Evolutionary conservation across 768 basidiomycete species (phyloP).

Genomic region (Naganishia onofrii): DNA sequence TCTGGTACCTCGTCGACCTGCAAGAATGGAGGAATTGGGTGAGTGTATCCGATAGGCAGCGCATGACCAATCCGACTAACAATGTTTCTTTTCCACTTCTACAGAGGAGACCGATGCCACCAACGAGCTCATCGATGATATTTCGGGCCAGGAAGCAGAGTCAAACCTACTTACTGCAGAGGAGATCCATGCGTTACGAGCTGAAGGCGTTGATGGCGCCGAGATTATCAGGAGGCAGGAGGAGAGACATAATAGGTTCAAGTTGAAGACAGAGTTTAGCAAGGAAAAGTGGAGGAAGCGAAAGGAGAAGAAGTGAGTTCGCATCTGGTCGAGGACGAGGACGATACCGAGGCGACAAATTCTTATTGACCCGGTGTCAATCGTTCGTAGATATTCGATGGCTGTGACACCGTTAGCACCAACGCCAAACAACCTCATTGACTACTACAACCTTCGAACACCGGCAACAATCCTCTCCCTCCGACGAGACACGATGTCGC

Average conservation of each 20-base stretch:
- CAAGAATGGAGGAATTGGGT: constrained; percentile 77
- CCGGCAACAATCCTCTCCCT: constrained; percentile 70
- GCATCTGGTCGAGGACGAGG: not conserved
- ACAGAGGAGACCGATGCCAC: constrained; percentile 95
- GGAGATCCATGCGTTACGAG: constrained; percentile 80
- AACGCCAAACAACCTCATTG: constrained; percentile 78
- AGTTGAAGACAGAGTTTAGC: constrained; percentile 93
- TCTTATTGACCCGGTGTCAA: no score
- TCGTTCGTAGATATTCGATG: constrained; percentile 69
- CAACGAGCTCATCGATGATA: constrained; percentile 88
- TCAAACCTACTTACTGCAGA: constrained; percentile 64
- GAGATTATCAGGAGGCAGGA: constrained; percentile 95
- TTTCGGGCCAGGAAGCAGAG: constrained; percentile 18
- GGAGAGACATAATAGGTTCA: constrained; percentile 84
- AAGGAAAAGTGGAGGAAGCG: constrained; percentile 97
- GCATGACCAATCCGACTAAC: not conserved
- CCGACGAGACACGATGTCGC: constrained; percentile 81
- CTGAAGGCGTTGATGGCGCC: constrained; percentile 77
- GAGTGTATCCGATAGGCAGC: constrained; percentile 50
- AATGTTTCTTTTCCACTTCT: no score
- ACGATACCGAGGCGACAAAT: no score
- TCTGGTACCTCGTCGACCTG: constrained; percentile 56
- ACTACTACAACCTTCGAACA: constrained; percentile 84
- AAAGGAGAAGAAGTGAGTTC: constrained; percentile 87
- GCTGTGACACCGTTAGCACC: constrained; percentile 83